Percentiles rank a stretch among this genome's conserved stretches.
Conservation (phyloP, 257 asterid genomes). For the Euphrasia confusa region DNA sequence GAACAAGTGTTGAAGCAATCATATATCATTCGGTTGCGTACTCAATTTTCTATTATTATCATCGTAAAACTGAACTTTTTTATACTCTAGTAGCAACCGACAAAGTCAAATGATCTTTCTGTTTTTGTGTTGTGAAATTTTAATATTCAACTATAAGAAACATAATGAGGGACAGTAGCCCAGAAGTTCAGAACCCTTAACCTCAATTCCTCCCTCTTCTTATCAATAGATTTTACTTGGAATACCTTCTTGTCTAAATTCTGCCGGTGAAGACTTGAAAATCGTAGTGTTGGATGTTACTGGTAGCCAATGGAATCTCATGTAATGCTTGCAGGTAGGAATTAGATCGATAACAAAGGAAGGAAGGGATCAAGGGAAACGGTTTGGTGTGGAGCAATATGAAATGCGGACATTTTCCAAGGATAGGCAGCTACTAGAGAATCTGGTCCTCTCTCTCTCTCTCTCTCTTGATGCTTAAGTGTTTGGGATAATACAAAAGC, state of each 20-base stretch:
- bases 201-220: neutral
- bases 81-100: too few relatives aligned
- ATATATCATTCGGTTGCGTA: too few relatives aligned
- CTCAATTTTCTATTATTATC: too few relatives aligned
- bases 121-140: too few relatives aligned
- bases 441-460: constrained; percentile 45
- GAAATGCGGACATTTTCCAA: constrained; percentile 92
- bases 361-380: constrained; percentile 98
- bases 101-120: too few relatives aligned
- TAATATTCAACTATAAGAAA: too few relatives aligned
- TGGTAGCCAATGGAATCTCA: constrained; percentile 4
- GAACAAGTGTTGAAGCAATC: too few relatives aligned
- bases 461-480: neutral
- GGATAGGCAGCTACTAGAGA: constrained; percentile 69
- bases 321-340: constrained; percentile 68
- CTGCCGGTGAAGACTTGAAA: constrained; percentile 3
- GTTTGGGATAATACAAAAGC: neutral
- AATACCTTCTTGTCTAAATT: neutral
- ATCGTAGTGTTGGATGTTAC: neutral
- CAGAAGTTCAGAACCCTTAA: too few relatives aligned
- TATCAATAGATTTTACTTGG: neutral
- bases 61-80: too few relatives aligned
- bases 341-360: constrained; percentile 87
- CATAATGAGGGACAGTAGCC: too few relatives aligned
- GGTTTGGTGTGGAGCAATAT: constrained; percentile 94